Evolutionary conservation across 129 eudicot genomes (phyloP), one percentile per base, ranked within the genome.

Genomic region (Arctium minus): DNA sequence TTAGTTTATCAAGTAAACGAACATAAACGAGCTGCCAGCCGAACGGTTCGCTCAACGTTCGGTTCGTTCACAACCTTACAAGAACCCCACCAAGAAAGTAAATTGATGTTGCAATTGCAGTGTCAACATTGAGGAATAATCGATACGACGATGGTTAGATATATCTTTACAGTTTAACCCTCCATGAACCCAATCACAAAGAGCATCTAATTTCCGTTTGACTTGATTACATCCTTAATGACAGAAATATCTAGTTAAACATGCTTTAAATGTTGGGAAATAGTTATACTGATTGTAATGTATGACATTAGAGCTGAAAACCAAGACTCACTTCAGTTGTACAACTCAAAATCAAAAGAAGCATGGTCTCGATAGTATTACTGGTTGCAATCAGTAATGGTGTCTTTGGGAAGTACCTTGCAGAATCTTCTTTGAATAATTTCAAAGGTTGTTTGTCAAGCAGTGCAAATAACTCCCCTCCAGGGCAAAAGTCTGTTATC

Each of bases 371-470:
- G n/a, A 44, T 8, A 40, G 46, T 40, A 40, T 50, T 12, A 50
- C 18, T 50, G 64, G 13, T 50, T 50, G 64, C 62, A 80, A 80
- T 12, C 68, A 18, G 27, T 75, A 69, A 42, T 22, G 60, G 39
- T 40, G 30, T 18, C 18, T 18, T 6, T 22, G 15, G 67, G 64
- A 44, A 80, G 8, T 87, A 96, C 99, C 99, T 93, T 79, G 99
- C 98, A 32, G 98, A 93, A 4, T 96, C 99, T 86, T 96, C 99
- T 78, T 79, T 93, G 74, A 96, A 90, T 37, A 91, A 71, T 73
- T 96, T 96, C 88, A 91, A 78, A 3, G 99, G 99, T 83, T 96
- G 99, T 88, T 89, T 93, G 90, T 96, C 99, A 72, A 96, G 99
- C 84, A 93, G 73, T 1, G 95, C 95, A 86, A 96, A 96, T 81